These are phyloP conservation scores for Naganishia cerealis DNA, from an alignment of 1,284 basidiomycete species.

Conservation along the genomic window DNA sequence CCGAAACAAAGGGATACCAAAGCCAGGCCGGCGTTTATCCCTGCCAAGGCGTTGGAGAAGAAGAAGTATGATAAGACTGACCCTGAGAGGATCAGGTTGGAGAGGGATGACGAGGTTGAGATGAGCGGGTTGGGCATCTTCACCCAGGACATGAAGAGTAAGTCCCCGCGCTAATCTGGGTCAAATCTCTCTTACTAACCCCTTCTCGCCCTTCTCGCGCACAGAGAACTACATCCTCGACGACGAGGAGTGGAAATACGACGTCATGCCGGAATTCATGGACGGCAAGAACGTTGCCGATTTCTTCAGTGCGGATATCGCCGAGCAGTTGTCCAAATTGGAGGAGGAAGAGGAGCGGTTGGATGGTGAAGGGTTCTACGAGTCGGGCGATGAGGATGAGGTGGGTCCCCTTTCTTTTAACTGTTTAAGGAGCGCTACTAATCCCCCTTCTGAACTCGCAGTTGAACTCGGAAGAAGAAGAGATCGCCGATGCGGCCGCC, in stretches of 20 bases:
- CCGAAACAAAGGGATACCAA: slow-evolving; percentile 84
- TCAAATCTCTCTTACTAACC: not conserved
- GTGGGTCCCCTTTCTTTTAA: slow-evolving; percentile 56
- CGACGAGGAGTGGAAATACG: slow-evolving; percentile 93
- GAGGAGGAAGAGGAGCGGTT: slow-evolving; percentile 95
- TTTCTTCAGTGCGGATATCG: slow-evolving; percentile 98
- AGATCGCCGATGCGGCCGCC: slow-evolving; percentile 68
- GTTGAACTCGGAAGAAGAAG: slow-evolving; percentile 89
- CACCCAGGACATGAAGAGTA: slow-evolving; percentile 84
- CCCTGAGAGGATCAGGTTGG: slow-evolving; percentile 68
- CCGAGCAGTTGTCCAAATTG: slow-evolving; percentile 91
- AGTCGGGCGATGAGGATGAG: slow-evolving; percentile 75
- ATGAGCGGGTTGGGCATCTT: slow-evolving; percentile 80
- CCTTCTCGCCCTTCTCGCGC: not conserved
- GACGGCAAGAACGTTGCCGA: slow-evolving; percentile 98
- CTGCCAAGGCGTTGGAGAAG: slow-evolving; percentile 69
- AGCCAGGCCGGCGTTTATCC: slow-evolving; percentile 79
- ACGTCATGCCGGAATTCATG: slow-evolving; percentile 93
- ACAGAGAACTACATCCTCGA: slow-evolving; percentile 85
- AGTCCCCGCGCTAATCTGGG: slow-evolving; percentile 42
- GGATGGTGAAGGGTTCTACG: slow-evolving; percentile 92
- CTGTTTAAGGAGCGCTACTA: not conserved
- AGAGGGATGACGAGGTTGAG: slow-evolving; percentile 71
- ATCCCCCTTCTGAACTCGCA: slow-evolving; percentile 45
- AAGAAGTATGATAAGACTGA: slow-evolving; percentile 86